Base-by-base conservation (phyloP, 176 grass and related monocot genomes). In the Elymus sibiricus region DNA sequence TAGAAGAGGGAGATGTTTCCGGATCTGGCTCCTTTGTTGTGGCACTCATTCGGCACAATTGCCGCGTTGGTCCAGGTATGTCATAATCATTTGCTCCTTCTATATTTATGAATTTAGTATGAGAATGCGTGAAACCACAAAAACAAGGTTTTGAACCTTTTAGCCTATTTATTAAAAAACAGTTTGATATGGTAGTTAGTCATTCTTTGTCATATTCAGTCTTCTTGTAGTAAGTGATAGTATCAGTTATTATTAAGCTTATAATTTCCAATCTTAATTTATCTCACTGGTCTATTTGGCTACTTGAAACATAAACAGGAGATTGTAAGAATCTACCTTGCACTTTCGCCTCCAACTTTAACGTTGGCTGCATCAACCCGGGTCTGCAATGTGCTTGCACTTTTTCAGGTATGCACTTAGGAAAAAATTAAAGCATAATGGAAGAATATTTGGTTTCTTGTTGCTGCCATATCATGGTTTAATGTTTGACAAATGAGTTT, bases 321-420 rank as follows among this genome's bases (percentile, higher is more conserved):
- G 79, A 90, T 98, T 65, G 26, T 95, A 31, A 83, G 86, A 73
- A 77, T 94, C 56, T 98, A 98, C 43, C 95, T 88, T 79, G 77
- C 86, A 71, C 86, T 95, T 90, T 94, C 91, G 47, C 86, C 91
- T 22, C 91, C 91, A 64, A 87, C 73, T 40, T 79, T 98, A 65
- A 82, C 93, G 34, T 78, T 88, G 60, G 66, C 77, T 3, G 89
- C 86, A 61, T 92, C 95, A 78, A 95, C 83, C 66, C 80, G 91
- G 67, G 95, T 90, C n/a, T 95, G 95, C 86, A 94, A 95, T 19
- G 93, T 76, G 6, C 88, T 98, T 15, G 88, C 95, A 78, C 95
- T 98, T 80, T 88, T 98, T 68, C 93, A 98, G 95, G 93, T 98
- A 84, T 14, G 44, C 21, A 79, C 70, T 42, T 77, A 76, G 24